Base-by-base conservation (phyloP, 2,329 filamentous ascomycete species). In the Hirsutella thompsonii region DNA sequence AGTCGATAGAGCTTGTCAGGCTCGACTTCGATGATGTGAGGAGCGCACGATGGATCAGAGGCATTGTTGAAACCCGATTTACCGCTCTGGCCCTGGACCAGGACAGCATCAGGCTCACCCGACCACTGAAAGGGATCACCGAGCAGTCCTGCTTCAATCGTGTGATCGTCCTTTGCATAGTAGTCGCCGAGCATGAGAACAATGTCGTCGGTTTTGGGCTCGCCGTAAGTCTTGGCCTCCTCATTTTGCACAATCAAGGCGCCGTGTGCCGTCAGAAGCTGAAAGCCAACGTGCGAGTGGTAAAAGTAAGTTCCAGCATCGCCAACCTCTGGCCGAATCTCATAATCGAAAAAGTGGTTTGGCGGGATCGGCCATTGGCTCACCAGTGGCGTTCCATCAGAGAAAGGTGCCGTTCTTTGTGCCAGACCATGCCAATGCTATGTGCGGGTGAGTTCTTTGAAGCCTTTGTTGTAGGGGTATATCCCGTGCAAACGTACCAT, bases 381-480 rank as follows among this genome's bases (percentile, higher is more conserved):
- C 2, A 72, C 75, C 21, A 63, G 55, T 1, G 76, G 74, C 0
- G 73, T 68, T 3, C 79, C 78, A 46, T 82, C 79, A 1, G 76
- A 73, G 55, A 79, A 82, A 0, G 75, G 74, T 1, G 76, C 74
- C 20, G 70, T 66, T 20, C 68, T 61, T 52, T 74, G 70, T 16
- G 66, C 70, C 5, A 83, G 62, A 9, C 79, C 79, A 57, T 82
- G 78, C 78, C 79, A 83, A 51, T 83, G 79, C 71, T 79, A 20
- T 6, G 19, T 20, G 8, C n/a, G 4, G 5, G 11, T 26, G 23
- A 26, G 20, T 28, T 1, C 19, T 10, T 23, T 37, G 20, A 26
- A 26, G 23, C 23, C 11, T 6, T 11, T 26, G 23, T 6, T 26
- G 23, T n/a, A 8, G 3, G 14, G 3, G 18, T 14, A 3, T 3